Conservation (phyloP, 2,329 filamentous ascomycete genomes). For the Fusarium metavorans region DNA sequence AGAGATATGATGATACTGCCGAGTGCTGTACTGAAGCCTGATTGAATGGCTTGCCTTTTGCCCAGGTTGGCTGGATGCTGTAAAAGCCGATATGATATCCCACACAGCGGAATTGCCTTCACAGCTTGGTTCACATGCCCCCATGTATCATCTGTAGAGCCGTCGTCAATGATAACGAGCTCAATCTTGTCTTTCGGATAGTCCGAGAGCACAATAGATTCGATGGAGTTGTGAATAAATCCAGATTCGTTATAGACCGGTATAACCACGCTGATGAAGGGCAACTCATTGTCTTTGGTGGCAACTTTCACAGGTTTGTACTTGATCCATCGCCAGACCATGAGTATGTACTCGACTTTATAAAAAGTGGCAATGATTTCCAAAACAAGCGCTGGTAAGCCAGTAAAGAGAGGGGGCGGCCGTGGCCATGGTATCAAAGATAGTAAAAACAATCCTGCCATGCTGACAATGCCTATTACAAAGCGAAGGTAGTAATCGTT, state of each 20-base stretch:
- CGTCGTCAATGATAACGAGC: slow-evolving; percentile 1
- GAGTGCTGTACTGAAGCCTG: background rate
- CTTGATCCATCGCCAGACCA: slow-evolving; percentile 4
- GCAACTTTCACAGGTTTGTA: background rate
- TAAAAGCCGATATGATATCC: background rate
- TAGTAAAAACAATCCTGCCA: background rate
- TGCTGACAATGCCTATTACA: slow-evolving; percentile 1
- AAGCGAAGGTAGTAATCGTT: background rate
- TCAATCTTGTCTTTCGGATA: slow-evolving; percentile 14
- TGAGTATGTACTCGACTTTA: background rate
- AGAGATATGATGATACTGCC: slow-evolving; percentile 3
- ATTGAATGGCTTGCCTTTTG: slow-evolving; percentile 7
- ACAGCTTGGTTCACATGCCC: slow-evolving; percentile 7
- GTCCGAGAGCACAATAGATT: slow-evolving; percentile 2
- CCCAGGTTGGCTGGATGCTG: slow-evolving; percentile 5
- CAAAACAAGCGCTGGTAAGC: slow-evolving; percentile 3
- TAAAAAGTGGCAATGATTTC: background rate
- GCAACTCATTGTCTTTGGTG: background rate
- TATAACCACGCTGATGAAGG: slow-evolving; percentile 6
- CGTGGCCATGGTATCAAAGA: slow-evolving; percentile 12
- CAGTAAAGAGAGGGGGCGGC: slow-evolving; percentile 2
- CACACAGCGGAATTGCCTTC: background rate
- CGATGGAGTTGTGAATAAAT: slow-evolving; percentile 5
- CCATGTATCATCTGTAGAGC: slow-evolving; percentile 13
- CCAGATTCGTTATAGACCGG: slow-evolving; percentile 8